Evolutionary conservation across 2,329 filamentous ascomycete species (phyloP).

Genomic region (Sclerotinia minor): DNA sequence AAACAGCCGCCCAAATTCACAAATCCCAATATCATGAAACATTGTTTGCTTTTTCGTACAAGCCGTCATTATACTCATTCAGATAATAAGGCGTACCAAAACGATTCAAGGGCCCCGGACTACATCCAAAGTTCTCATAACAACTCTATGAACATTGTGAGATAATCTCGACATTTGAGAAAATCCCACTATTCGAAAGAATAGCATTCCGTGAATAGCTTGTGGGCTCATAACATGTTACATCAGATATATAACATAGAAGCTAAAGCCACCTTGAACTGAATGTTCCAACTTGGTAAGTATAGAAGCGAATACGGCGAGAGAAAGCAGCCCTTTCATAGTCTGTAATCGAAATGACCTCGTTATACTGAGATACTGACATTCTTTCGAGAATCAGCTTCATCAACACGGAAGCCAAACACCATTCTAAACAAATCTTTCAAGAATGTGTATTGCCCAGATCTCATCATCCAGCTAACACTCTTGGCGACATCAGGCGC

Average conservation of each 20-base stretch:
- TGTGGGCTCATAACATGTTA: background rate
- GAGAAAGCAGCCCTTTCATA: background rate
- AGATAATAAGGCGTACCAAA: background rate
- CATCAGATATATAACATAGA: background rate
- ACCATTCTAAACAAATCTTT: conserved; percentile 80
- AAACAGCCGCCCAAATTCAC: conserved; percentile 1
- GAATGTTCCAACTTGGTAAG: background rate
- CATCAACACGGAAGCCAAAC: conserved; percentile 80
- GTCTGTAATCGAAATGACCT: background rate
- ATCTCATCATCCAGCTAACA: conserved; percentile 72
- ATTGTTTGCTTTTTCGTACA: conserved; percentile 9
- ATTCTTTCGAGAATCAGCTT: conserved; percentile 67
- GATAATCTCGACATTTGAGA: no score
- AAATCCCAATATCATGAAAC: background rate
- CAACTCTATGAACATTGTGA: background rate
- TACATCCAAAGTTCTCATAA: background rate
- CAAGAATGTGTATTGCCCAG: conserved; percentile 75
- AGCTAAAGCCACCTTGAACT: background rate
- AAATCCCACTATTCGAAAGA: background rate
- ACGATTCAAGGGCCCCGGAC: background rate
- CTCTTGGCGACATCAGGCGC: conserved; percentile 79
- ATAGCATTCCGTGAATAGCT: background rate
- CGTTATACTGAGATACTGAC: conserved; percentile 59
- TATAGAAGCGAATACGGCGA: background rate
- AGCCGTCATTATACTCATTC: background rate